These are phyloP conservation scores for Starmera stellimalicola DNA, from an alignment of 1,139 yeast genomes.

Conservation along the genomic window DNA sequence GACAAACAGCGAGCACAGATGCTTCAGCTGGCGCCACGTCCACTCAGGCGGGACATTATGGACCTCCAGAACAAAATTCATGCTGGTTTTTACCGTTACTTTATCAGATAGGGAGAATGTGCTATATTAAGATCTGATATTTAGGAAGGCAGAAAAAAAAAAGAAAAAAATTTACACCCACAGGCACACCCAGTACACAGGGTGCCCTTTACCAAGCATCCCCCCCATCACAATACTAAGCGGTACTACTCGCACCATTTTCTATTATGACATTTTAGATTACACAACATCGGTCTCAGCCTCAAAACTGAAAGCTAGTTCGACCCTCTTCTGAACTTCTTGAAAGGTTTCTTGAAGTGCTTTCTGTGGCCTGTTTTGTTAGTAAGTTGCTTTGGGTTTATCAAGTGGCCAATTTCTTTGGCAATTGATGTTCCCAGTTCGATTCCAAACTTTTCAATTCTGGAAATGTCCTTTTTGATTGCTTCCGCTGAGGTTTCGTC, in stretches of 20 bases:
- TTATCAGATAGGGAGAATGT: neutral
- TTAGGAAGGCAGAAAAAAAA: too few species aligned
- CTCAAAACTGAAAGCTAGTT: neutral
- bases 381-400: neutral
- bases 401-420: conserved; percentile 42
- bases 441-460: conserved; percentile 82
- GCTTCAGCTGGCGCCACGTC: neutral
- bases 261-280: too few species aligned
- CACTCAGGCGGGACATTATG: neutral
- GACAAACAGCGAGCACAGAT: neutral
- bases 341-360: neutral
- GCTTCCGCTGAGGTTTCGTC: conserved; percentile 35
- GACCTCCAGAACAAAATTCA: neutral
- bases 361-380: too few species aligned
- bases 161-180: too few species aligned
- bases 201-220: too few species aligned
- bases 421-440: conserved; percentile 61
- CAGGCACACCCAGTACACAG: too few species aligned
- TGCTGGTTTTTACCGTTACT: neutral
- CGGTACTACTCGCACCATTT: too few species aligned
- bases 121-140: too few species aligned
- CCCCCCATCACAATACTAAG: too few species aligned
- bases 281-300: too few species aligned
- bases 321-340: neutral
- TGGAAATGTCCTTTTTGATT: conserved; percentile 48